Conservation (phyloP, 2,329 filamentous ascomycete species). For the Stagonosporopsis rhizophila region DNA sequence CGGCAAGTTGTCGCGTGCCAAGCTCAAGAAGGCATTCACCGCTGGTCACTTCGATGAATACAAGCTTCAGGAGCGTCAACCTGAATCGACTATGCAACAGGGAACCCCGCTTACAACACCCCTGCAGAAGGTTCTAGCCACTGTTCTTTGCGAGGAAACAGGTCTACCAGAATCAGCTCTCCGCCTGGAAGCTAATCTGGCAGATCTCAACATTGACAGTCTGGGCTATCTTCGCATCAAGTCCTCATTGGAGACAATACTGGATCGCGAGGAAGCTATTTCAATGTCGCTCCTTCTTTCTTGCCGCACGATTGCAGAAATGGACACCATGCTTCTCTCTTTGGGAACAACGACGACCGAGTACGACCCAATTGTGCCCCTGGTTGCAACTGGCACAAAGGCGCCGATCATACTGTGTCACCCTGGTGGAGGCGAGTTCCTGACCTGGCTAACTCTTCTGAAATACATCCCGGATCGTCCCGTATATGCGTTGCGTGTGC, state of each 20-base stretch:
- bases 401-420: constrained; percentile 26
- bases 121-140: constrained; percentile 3
- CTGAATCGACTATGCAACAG: not conserved
- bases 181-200: constrained; percentile 1
- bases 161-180: not conserved
- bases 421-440: constrained; percentile 50
- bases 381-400: constrained; percentile 13
- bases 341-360: constrained; percentile 9
- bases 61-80: not conserved
- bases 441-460: constrained; percentile 49
- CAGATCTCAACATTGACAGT: constrained; percentile 13
- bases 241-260: constrained; percentile 8
- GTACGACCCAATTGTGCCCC: constrained; percentile 16
- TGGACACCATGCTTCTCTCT: constrained; percentile 8
- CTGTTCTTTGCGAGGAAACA: constrained; percentile 8
- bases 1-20: constrained; percentile 15
- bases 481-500: constrained; percentile 56
- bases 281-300: constrained; percentile 13
- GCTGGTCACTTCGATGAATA: constrained; percentile 8
- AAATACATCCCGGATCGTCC: constrained; percentile 53
- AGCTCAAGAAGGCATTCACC: constrained; percentile 6
- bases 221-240: constrained; percentile 19
- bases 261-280: constrained; percentile 6
- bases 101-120: constrained; percentile 7
- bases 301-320: constrained; percentile 2